Evolutionary conservation across 495 filamentous ascomycete genomes (phyloP).

Genomic region (Pyronema domesticum): DNA sequence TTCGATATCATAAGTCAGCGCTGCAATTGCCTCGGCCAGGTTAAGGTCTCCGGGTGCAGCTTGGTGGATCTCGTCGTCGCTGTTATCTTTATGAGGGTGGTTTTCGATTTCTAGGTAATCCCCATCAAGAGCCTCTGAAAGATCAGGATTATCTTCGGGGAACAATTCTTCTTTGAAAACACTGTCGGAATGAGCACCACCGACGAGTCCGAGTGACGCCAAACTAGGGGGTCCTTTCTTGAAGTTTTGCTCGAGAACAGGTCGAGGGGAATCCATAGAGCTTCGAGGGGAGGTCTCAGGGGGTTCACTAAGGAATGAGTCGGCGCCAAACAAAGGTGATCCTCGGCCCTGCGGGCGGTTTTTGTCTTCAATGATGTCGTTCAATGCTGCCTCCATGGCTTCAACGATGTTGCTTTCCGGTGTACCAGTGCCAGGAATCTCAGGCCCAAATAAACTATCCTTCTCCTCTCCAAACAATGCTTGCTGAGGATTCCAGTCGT

Average conservation of each 20-base stretch:
- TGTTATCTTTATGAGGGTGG: slow-evolving; percentile 17
- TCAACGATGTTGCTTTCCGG: slow-evolving; percentile 42
- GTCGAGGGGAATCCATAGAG: slow-evolving; percentile 6
- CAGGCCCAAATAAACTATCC: background rate
- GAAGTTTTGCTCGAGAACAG: slow-evolving; percentile 29
- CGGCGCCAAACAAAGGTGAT: background rate
- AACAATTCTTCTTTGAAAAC: slow-evolving; percentile 91
- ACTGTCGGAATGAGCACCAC: slow-evolving; percentile 56
- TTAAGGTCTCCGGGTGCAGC: slow-evolving; percentile 92
- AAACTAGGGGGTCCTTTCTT: slow-evolving; percentile 56
- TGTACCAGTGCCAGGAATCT: slow-evolving; percentile 31
- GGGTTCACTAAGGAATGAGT: background rate
- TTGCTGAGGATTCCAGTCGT: slow-evolving; percentile 6
- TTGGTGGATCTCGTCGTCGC: slow-evolving; percentile 73
- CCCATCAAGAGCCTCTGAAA: slow-evolving; percentile 54
- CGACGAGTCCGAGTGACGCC: slow-evolving; percentile 77
- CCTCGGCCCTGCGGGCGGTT: background rate
- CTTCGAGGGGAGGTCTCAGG: slow-evolving; percentile 12
- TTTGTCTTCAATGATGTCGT: slow-evolving; percentile 68
- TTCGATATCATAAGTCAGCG: slow-evolving; percentile 72
- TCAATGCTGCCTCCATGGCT: slow-evolving; percentile 88
- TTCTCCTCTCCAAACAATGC: background rate
- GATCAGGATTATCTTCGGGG: slow-evolving; percentile 42
- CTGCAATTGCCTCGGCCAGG: slow-evolving; percentile 76
- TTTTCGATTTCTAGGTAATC: slow-evolving; percentile 52